Evolutionary conservation across 208 protist genomes (phyloP), one percentile per base, ranked within the genome.

Genomic region (Crithidia mellificae): DNA sequence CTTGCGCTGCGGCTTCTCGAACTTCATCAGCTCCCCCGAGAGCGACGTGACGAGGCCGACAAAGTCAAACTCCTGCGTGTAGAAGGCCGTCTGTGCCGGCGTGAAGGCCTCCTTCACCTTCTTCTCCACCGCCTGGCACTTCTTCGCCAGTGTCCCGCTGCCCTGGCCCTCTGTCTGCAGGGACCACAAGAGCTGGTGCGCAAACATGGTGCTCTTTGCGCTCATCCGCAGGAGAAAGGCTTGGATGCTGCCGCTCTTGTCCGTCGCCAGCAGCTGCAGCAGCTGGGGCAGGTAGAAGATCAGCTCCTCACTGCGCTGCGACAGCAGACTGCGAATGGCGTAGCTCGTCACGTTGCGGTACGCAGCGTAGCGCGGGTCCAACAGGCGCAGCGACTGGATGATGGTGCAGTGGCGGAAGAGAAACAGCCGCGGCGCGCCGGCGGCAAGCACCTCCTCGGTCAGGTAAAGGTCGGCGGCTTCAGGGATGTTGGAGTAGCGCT

Each of bases 261-360:
- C 89, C 19, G 63, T 70, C 27, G 84, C 79, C 32, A 95, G 75
- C 44, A 91, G 70, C 75, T 96, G 92, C 50, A 94, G 78, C 27
- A 96, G 80, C 83, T 96, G 92, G 43, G 89, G 92, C 34, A 96
- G 80, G 74, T 93, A 96, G 68, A 96, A 96, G 73, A 93, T 91
- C 62, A 96, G 83, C 63, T 77, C 58, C 58, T 94, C 85, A 63
- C 81, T 85, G 55, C 75, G 72, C 73, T 90, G 79, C 20, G 82
- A 85, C 20, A 92, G 73, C 43, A 96, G 80, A 66, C 88, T 93
- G 44, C 83, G 80, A 52, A 94, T 87, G 12, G 88, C 91, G 75
- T 89, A 96, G 25, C 59, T 29, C 24, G 72, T 73, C 11, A 96
- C 86, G 24, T 67, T 68, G 6, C 77, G 67, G 72, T 87, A 84